Evolutionary conservation across 2,329 filamentous ascomycete species (phyloP).

Genomic region (Sclerotinia minor): DNA sequence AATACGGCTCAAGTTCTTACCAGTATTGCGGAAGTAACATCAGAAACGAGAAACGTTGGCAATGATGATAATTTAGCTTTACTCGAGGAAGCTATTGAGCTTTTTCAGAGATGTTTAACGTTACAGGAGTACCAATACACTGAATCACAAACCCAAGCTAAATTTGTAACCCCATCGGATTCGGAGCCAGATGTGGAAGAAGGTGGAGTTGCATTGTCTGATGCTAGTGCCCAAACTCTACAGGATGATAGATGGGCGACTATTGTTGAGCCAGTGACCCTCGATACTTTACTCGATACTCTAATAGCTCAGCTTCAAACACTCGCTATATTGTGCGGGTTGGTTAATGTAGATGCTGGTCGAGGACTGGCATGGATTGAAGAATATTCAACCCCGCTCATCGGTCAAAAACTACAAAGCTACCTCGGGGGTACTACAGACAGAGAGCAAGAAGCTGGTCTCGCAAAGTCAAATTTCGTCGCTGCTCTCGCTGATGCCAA

Average conservation of each 20-base stretch:
- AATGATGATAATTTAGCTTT: constrained; percentile 49
- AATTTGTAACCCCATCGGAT: constrained; percentile 21
- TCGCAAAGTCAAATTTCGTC: constrained; percentile 57
- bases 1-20: constrained; percentile 71
- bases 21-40: constrained; percentile 61
- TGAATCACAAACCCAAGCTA: constrained; percentile 45
- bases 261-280: constrained; percentile 66
- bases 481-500: constrained; percentile 57
- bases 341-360: constrained; percentile 44
- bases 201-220: constrained; percentile 36
- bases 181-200: constrained; percentile 44
- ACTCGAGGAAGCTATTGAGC: constrained; percentile 60
- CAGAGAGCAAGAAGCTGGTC: constrained; percentile 51
- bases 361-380: constrained; percentile 57
- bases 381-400: constrained; percentile 54
- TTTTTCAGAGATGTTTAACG: constrained; percentile 58
- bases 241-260: constrained; percentile 47
- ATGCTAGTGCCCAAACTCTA: constrained; percentile 20
- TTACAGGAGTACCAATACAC: constrained; percentile 53
- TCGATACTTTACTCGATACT: constrained; percentile 66
- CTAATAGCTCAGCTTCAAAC: constrained; percentile 62
- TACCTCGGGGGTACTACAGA: constrained; percentile 48
- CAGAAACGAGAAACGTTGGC: constrained; percentile 46
- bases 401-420: constrained; percentile 54
- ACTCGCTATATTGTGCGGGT: constrained; percentile 43